These are phyloP conservation scores for Eucalyptus viminalis DNA, from an alignment of 345 rosid genomes.

Conservation along the genomic window DNA sequence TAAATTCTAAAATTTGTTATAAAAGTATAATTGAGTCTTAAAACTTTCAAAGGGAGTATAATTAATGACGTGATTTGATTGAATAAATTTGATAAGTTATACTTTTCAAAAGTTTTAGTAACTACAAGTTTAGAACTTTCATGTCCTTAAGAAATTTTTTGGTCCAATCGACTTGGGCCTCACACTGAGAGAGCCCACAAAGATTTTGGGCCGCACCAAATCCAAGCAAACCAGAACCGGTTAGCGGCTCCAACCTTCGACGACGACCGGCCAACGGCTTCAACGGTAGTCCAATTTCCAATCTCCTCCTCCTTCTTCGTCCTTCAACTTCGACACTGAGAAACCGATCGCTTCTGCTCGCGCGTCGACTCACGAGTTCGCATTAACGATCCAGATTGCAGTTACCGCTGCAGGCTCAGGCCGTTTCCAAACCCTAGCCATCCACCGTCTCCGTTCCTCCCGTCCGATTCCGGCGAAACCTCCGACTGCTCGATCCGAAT, in stretches of 20 bases:
- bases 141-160: neutral
- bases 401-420: neutral
- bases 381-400: neutral
- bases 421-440: neutral
- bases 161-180: neutral
- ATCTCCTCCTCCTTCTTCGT: neutral
- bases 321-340: neutral
- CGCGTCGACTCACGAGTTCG: neutral
- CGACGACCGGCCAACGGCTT: neutral
- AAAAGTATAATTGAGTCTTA: no score
- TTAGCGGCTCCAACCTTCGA: neutral
- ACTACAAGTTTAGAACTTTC: no score
- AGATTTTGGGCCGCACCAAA: neutral
- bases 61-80: no score
- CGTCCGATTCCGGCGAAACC: neutral
- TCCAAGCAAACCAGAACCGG: neutral
- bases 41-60: accelerated
- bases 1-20: no score
- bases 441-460: neutral
- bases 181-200: neutral
- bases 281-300: neutral
- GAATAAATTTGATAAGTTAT: neutral
- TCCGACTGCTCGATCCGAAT: neutral
- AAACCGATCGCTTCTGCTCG: neutral
- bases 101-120: no score